Evolutionary conservation across 768 basidiomycete species (phyloP), one percentile per base, ranked within the genome.

Genomic region (Paxillus involutus): DNA sequence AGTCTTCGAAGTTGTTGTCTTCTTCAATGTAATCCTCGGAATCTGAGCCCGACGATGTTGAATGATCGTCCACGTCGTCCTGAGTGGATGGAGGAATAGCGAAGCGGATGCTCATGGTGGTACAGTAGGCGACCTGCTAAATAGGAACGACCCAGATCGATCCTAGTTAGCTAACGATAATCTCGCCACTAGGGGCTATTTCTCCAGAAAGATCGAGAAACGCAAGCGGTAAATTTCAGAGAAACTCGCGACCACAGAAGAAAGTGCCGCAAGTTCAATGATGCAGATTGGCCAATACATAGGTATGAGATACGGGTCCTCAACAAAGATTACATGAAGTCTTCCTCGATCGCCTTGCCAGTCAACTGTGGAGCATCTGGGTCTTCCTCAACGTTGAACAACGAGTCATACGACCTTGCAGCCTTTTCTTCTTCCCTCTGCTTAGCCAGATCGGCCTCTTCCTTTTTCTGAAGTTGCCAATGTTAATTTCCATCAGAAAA

Each of bases 351-450:
- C 62, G 91, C 91, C 59, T 81, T 79, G 12, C 83, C 88, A 3
- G 84, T 85, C 70, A 82, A 82, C 59, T 74, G 73, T 21, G 75
- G 76, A 11, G 55, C 74, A 32, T 73, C 68, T 11, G 84, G 82
- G 26, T 84, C 84, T 51, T 79, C 80, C 43, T 84, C 82, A 3
- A 77, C 86, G 24, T 79, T 80, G 73, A 89, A 91, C 47, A 98
- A 73, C 0, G 80, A 75, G 67, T 94, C 92, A 58, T 98, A 98
- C 2, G 88, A 91, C n/a, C 86, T 75, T 9, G 90, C 86, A 16
- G 87, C 86, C 64, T 95, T 96, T 64, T 94, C 91, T 16, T 86
- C 91, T 67, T 90, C 93, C 61, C 95, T 80, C 13, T 77, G 71
- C 53, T 84, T 83, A 3, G 85, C 85, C 14, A 95, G 77, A 54